Conservation (phyloP, 1,139 yeast genomes). For the Blastobotrys proliferans region DNA sequence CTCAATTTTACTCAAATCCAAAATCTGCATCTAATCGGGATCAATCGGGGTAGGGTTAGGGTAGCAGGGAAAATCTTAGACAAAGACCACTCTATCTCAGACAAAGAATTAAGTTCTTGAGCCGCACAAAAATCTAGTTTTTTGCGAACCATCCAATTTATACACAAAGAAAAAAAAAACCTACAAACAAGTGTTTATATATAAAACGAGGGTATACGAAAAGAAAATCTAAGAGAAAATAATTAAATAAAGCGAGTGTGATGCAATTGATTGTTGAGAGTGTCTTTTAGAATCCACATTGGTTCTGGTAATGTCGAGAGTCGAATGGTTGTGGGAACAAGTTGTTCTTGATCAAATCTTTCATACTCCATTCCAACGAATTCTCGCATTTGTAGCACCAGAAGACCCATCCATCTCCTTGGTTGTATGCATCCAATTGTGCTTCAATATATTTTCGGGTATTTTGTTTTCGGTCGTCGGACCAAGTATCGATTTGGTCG, state of each 20-base stretch:
- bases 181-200: background rate
- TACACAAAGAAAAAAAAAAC: background rate
- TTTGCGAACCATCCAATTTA: too few species aligned
- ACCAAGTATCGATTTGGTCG: constrained; percentile 57
- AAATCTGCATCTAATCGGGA: too few species aligned
- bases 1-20: too few species aligned
- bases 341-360: constrained; percentile 50
- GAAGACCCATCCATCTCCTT: constrained; percentile 77
- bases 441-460: constrained; percentile 79
- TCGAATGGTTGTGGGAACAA: constrained; percentile 77
- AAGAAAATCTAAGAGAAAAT: background rate
- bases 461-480: constrained; percentile 49
- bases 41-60: too few species aligned
- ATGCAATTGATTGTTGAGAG: background rate
- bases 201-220: constrained; percentile 2
- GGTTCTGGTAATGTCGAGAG: constrained; percentile 64
- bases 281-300: constrained; percentile 44
- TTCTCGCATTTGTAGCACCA: constrained; percentile 87
- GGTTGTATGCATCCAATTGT: constrained; percentile 79
- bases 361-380: constrained; percentile 84
- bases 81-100: background rate
- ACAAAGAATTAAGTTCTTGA: too few species aligned
- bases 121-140: too few species aligned
- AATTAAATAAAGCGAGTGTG: background rate
- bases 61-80: background rate